Base-by-base conservation (phyloP, 192 early-diverging fungal species). In the Dispira simplex region DNA sequence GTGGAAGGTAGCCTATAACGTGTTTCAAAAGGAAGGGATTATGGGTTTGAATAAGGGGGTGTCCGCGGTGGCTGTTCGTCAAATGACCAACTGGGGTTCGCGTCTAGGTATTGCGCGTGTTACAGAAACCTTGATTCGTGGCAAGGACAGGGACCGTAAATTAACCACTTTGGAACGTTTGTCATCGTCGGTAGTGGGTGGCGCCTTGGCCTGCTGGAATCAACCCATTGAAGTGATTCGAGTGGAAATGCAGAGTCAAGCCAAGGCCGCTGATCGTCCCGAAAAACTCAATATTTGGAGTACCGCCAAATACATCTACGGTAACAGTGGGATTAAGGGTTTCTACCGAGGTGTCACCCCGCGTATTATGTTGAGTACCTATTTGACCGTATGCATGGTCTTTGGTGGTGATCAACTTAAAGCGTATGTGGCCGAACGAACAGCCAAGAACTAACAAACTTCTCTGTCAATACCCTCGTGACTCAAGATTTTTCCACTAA, bases 71-170 rank as follows among this genome's bases (percentile, higher is more conserved):
- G 96, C 96, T 0, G 60, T 98, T 48, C 83, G 96, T 52, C 96
- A 98, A 71, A 89, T 88, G 71, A 98, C 96, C 53, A 98, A 98
- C 80, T 98, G 96, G 96, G 96, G 92, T n/a, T 92, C 90, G 39
- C 86, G 95, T 45, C 86, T 98, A 53, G 95, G 89, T 63, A 83
- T 91, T 48, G 78, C 89, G 14, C 85, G 89, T 49, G 74, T 82
- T 44, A 81, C 86, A 44, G 86, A 91, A 62, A 69, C 70, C 9
- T 45, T 77, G 16, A 21, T 68, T 25, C 69, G 68, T 55, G 81
- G 79, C 62, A 78, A 84, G 71, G 86, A 85, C 62, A 66, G 64
- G 11, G 85, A 87, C 45, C 78, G 80, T 57, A 85, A 85, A 63
- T 71, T 75, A n/a, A 62, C 67, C 3, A 73, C 63, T 44, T 39